Percentiles rank a stretch among this genome's conserved stretches.
phyloP scores from a whole-genome alignment of 2,329 filamentous ascomycete genomes.

The Colletotrichum acutatum region DNA sequence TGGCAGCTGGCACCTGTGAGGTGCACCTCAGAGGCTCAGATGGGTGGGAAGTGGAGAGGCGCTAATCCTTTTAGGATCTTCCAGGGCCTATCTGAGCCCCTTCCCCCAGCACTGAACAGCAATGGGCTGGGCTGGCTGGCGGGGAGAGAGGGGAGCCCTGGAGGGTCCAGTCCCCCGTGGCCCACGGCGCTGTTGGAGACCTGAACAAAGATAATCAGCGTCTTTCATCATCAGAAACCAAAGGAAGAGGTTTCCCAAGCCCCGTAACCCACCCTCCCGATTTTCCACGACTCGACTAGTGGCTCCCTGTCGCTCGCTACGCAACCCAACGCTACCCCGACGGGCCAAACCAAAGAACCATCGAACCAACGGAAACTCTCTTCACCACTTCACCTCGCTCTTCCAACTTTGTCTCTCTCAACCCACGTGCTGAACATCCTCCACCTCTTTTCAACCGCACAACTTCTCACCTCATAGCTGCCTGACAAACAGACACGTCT shows the following conservation, averaged over 20 bases:
- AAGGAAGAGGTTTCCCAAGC: slow-evolving; percentile 5
- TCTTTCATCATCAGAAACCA: slow-evolving; percentile 37
- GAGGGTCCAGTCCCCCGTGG: background rate
- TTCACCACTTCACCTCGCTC: background rate
- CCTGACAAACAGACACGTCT: background rate
- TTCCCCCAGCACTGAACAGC: background rate
- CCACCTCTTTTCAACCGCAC: background rate
- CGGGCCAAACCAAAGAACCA: background rate
- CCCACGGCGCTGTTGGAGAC: background rate
- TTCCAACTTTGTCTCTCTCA: background rate
- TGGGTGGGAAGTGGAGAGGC: background rate
- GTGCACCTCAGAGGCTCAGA: background rate
- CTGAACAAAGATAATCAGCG: background rate
- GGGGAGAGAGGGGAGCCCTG: background rate
- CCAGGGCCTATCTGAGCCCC: background rate
- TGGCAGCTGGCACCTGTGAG: slow-evolving; percentile 9
- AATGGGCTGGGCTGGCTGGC: background rate
- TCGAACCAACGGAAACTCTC: background rate
- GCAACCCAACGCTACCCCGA: background rate
- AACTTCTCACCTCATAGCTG: background rate
- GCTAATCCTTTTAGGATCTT: slow-evolving; percentile 1
- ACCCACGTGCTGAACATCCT: slow-evolving; percentile 6
- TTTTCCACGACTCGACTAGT: slow-evolving; percentile 30
- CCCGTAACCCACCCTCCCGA: slow-evolving; percentile 37
- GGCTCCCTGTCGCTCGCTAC: background rate